Conservation (phyloP, 345 rosid species). For the Ceriops zippeliana region DNA sequence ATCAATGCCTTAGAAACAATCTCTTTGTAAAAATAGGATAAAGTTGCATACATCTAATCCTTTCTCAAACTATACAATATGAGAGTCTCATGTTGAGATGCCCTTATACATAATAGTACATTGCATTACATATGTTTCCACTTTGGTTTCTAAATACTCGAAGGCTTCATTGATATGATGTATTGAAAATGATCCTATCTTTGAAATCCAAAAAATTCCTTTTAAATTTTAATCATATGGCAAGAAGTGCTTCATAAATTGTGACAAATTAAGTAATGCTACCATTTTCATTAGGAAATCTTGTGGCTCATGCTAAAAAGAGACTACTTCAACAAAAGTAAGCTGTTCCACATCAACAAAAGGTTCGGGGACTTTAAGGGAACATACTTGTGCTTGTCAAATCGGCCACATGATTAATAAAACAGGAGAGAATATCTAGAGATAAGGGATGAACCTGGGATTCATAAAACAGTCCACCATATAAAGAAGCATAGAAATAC, state of each 20-base stretch:
- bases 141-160: background rate
- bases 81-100: background rate
- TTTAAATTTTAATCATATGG: background rate
- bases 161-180: background rate
- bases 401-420: background rate
- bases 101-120: background rate
- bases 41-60: no score
- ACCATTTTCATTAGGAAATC: no score
- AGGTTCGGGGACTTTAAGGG: background rate
- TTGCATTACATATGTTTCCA: background rate
- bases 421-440: background rate
- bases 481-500: slow-evolving; percentile 69
- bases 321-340: no score
- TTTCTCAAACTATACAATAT: background rate
- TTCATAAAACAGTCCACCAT: slow-evolving; percentile 80
- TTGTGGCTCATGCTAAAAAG: no score
- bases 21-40: no score
- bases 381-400: background rate
- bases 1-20: no score
- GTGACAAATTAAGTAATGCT: no score
- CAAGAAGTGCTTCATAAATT: no score
- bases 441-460: slow-evolving; percentile 54
- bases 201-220: background rate
- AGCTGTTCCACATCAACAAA: no score
- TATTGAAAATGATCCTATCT: background rate